Evolutionary conservation across 2,329 filamentous ascomycete species (phyloP).

Genomic region (Pestalotiopsis fici): DNA sequence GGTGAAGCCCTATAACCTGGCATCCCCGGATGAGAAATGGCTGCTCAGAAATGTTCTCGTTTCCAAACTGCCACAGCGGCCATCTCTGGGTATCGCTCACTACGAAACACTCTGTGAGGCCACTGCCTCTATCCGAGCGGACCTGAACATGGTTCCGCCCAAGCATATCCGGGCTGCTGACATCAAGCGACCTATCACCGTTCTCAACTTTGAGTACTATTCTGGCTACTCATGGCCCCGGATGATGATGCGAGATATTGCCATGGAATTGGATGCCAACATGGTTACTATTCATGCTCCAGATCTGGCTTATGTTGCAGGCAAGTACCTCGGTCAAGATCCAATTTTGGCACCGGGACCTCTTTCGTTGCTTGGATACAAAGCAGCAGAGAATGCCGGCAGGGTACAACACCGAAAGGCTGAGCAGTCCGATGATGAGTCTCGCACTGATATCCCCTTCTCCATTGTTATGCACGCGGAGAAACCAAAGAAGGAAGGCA

Average conservation of each 20-base stretch:
- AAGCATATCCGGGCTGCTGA: conserved; percentile 21
- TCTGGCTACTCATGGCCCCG: conserved; percentile 21
- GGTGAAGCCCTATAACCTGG: neutral
- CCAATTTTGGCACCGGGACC: conserved; percentile 43
- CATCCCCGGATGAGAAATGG: neutral
- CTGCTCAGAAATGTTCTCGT: neutral
- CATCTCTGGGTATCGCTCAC: conserved; percentile 17
- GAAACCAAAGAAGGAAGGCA: conserved; percentile 20
- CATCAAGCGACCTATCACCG: conserved; percentile 26
- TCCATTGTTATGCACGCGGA: conserved; percentile 17
- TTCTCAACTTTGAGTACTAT: conserved; percentile 26
- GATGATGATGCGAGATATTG: conserved; percentile 55
- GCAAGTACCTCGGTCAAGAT: conserved; percentile 68
- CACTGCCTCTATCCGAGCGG: conserved; percentile 21
- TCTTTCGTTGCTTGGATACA: conserved; percentile 57
- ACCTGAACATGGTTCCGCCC: conserved; percentile 23
- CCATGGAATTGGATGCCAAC: conserved; percentile 63
- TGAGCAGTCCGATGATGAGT: neutral
- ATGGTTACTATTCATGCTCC: conserved; percentile 69
- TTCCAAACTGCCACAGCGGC: conserved; percentile 4
- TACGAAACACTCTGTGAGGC: conserved; percentile 23
- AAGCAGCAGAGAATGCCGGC: conserved; percentile 55
- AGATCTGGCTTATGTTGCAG: conserved; percentile 69
- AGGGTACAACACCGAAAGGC: conserved; percentile 26
- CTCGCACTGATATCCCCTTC: conserved; percentile 11